phyloP scores from a whole-genome alignment of 768 basidiomycete species.

The Ramaria sp. region DNA sequence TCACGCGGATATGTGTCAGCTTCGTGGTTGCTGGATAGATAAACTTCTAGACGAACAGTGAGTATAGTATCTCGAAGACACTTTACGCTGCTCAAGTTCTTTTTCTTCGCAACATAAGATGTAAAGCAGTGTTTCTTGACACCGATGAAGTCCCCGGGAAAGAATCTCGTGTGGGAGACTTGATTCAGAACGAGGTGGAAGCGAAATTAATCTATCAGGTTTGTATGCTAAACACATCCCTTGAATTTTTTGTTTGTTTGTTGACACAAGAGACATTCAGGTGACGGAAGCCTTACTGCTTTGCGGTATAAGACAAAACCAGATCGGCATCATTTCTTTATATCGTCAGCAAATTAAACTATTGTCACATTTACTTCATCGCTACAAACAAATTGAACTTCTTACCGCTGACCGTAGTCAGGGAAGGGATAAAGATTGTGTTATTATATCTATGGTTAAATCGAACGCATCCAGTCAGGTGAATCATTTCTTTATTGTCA shows the following conservation, averaged over 20 bases:
- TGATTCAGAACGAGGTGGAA: conserved; percentile 84
- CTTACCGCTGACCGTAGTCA: conserved; percentile 91
- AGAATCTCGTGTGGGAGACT: conserved; percentile 76
- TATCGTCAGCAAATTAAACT: conserved; percentile 96
- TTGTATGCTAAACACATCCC: conserved; percentile 6
- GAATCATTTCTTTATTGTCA: conserved; percentile 9
- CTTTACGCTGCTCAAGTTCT: neutral
- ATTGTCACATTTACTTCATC: conserved; percentile 51
- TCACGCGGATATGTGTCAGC: conserved; percentile 17
- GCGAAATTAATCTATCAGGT: conserved; percentile 36
- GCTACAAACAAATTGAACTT: conserved; percentile 57
- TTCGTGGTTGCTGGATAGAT: conserved; percentile 58
- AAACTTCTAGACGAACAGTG: conserved; percentile 54
- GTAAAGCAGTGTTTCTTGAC: conserved; percentile 87
- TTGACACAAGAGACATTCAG: conserved; percentile 36
- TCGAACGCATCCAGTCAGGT: conserved; percentile 74
- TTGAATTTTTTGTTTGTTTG: neutral
- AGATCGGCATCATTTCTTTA: conserved; percentile 82
- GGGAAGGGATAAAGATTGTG: conserved; percentile 91
- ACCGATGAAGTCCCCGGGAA: conserved; percentile 72
- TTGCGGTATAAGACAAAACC: conserved; percentile 52
- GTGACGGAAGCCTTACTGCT: conserved; percentile 52
- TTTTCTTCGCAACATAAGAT: conserved; percentile 31
- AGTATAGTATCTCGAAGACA: conserved; percentile 12
- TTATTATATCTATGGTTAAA: conserved; percentile 86